These are phyloP conservation scores for Geotrichum cucujoidarum DNA, from an alignment of 1,139 yeast genomes.

Conservation along the genomic window DNA sequence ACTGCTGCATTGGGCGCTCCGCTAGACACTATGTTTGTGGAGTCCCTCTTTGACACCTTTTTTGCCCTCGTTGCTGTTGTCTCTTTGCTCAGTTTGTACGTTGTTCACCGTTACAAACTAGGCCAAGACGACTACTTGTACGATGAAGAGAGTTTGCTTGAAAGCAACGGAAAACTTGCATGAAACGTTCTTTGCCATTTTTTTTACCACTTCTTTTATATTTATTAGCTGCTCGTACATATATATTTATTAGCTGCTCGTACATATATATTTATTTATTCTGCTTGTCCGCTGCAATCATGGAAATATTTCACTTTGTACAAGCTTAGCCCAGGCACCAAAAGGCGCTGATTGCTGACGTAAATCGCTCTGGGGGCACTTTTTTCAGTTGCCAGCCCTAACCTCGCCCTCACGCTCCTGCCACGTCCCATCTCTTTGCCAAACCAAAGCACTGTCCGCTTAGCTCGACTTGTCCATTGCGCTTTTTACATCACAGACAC, in stretches of 20 bases:
- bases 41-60: slow-evolving; percentile 74
- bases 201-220: neutral
- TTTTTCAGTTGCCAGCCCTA: slow-evolving; percentile 5
- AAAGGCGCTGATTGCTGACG: neutral
- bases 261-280: too few relatives aligned
- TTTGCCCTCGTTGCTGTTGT: slow-evolving; percentile 54
- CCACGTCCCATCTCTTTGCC: slow-evolving; percentile 2
- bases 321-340: too few relatives aligned
- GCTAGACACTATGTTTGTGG: slow-evolving; percentile 57
- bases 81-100: slow-evolving; percentile 44
- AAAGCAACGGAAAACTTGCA: slow-evolving; percentile 26
- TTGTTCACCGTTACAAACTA: slow-evolving; percentile 24
- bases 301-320: too few relatives aligned
- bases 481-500: too few relatives aligned
- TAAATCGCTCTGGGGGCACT: neutral
- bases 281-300: too few relatives aligned
- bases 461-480: too few relatives aligned
- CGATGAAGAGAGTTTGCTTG: slow-evolving; percentile 31
- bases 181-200: neutral
- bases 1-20: slow-evolving; percentile 47
- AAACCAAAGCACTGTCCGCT: too few relatives aligned
- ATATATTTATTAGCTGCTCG: neutral
- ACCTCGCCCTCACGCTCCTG: neutral
- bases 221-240: neutral
- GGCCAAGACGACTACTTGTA: slow-evolving; percentile 21